Evolutionary conservation across 306 rosid genomes (phyloP), one percentile per base, ranked within the genome.

Genomic region (Ochetophila trinervis): DNA sequence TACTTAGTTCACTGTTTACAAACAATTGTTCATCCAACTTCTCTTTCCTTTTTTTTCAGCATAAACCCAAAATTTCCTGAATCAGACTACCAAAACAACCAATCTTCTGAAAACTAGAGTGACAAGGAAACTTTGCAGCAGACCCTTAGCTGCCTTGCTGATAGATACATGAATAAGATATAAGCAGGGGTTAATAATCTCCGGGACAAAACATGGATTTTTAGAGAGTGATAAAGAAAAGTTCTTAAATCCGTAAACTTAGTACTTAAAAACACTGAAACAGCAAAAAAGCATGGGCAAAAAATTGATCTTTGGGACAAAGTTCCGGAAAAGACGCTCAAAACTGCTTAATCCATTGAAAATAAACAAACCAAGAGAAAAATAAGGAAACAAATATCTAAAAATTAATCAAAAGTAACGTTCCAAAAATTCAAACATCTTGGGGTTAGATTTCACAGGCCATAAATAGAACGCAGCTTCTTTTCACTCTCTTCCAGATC

Each of bases 401-500:
- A 63, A 51, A 74, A 67, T 70, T 17, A 62, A 30, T 18, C 35
- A 22, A 80, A 71, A 80, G 66, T 19, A 24, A 30, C 18, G 32
- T 27, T 27, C 4, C 32, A 27, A 27, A 60, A 27, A 32, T 61
- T 62, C 36, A 56, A 50, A 37, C 57, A 62, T 53, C 30, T n/a
- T 22, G 32, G 44, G 72, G 55, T 74, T 47, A 73, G 73, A 68
- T 69, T 76, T 80, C 68, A 63, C 67, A 62, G n/a, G 66, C 54
- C 75, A 34, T 47, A 53, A 60, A 72, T 63, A 78, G 59, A 72
- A 70, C 63, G 60, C 74, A 63, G 68, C 78, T 47, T 55, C 52
- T 30, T 14, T 11, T 67, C 24, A 57, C 78, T 66, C 78, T n/a
- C 62, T 24, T 69, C 67, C 68, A 77, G 88, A 88, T 82, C 88